A percentile compares a stretch with the other conserved stretches of the same genome.
These are phyloP conservation scores for Limnanthes douglasii DNA, from an alignment of 345 rosid genomes.

Conservation along the genomic window DNA sequence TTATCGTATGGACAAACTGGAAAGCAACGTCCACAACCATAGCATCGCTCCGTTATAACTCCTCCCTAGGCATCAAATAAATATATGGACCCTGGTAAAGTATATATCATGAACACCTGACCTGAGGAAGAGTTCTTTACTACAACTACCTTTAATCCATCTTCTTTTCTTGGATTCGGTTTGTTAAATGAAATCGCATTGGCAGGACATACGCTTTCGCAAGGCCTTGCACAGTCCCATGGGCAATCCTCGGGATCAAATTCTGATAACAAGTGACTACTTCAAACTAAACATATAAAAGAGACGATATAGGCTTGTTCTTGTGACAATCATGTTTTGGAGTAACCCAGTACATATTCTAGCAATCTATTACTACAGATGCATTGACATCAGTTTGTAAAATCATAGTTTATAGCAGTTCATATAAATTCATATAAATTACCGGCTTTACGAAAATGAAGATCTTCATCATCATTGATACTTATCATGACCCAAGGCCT, in stretches of 20 bases:
- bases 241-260: slow-evolving; percentile 51
- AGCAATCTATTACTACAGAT: too few species aligned
- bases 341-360: too few species aligned
- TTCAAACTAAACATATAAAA: too few species aligned
- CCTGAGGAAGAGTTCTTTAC: too few species aligned
- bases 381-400: too few species aligned
- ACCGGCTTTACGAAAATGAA: slow-evolving; percentile 60
- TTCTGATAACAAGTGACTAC: slow-evolving; percentile 28
- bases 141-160: slow-evolving; percentile 13
- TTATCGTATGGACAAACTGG: slow-evolving; percentile 48
- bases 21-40: slow-evolving; percentile 53
- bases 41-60: slow-evolving; percentile 41
- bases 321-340: too few species aligned
- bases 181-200: slow-evolving; percentile 25
- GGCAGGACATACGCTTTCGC: slow-evolving; percentile 48
- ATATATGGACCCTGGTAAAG: too few species aligned
- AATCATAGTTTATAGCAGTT: too few species aligned
- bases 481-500: slow-evolving; percentile 65
- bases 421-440: too few species aligned
- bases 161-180: slow-evolving; percentile 8
- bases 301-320: too few species aligned
- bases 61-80: slow-evolving; percentile 22
- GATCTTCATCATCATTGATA: slow-evolving; percentile 48
- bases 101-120: too few species aligned
- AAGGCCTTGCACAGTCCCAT: slow-evolving; percentile 36